phyloP scores from a whole-genome alignment of 2,329 filamentous ascomycete species.

The Ophiostoma novo-ulmi region DNA sequence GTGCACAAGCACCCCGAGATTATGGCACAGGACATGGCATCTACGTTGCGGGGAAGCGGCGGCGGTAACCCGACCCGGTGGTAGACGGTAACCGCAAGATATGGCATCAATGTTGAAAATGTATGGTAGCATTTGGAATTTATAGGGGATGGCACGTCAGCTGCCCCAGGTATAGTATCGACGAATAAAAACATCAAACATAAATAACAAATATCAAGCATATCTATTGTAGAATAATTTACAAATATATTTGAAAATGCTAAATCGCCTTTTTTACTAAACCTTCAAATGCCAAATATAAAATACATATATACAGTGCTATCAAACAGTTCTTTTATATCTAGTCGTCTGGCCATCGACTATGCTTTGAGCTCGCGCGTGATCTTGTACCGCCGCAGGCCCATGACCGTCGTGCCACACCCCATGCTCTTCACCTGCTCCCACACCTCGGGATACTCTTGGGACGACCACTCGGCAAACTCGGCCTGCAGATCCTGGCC shows the following conservation, averaged over 20 bases:
- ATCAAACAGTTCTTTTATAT: background rate
- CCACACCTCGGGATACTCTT: conserved; percentile 66
- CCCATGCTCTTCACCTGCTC: conserved; percentile 54
- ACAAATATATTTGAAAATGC: background rate
- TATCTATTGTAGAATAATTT: background rate
- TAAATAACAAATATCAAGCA: background rate
- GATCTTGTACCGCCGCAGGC: conserved; percentile 47
- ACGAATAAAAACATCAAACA: background rate
- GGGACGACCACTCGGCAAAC: conserved; percentile 69
- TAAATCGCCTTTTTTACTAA: background rate
- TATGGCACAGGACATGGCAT: conserved; percentile 44
- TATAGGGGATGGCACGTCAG: background rate
- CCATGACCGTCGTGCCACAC: conserved; percentile 41
- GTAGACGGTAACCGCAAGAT: background rate
- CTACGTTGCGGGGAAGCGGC: background rate
- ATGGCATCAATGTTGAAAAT: background rate
- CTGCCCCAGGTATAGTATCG: background rate
- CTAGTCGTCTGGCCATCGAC: background rate
- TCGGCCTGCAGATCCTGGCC: conserved; percentile 59
- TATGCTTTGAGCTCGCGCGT: conserved; percentile 35
- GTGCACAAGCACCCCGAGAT: conserved; percentile 81
- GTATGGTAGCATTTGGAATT: background rate
- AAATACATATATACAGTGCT: conserved; percentile 16
- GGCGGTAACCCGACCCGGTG: background rate
- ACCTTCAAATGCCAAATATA: background rate